A percentile compares a stretch with the other conserved stretches of the same genome.
Evolutionary conservation across 495 filamentous ascomycete species (phyloP).

Genomic region (Aspergillus coremiiformis): DNA sequence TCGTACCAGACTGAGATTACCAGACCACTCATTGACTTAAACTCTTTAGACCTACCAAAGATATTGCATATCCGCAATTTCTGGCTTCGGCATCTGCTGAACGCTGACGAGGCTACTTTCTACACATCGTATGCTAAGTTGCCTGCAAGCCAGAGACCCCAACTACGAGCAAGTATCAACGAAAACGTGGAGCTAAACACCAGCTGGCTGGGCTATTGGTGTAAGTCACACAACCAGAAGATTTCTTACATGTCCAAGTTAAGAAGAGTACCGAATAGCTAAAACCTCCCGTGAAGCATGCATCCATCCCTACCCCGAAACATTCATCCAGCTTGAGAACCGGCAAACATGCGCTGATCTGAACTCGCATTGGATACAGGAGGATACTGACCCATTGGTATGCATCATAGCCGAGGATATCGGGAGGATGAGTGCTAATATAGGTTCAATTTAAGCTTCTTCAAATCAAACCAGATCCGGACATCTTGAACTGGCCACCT

Average conservation of each 20-base stretch:
- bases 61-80: conserved; percentile 32
- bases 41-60: conserved; percentile 10
- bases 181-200: conserved; percentile 4
- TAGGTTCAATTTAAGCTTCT: conserved; percentile 14
- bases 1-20: conserved; percentile 3
- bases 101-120: conserved; percentile 19
- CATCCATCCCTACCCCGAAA: conserved; percentile 23
- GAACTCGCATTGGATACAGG: conserved; percentile 12
- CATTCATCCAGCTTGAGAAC: conserved; percentile 2
- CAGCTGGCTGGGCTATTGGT: conserved; percentile 34
- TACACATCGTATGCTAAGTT: conserved; percentile 18
- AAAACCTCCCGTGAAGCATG: conserved; percentile 19
- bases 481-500: conserved; percentile 21
- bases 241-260: not conserved
- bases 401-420: not conserved
- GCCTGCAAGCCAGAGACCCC: conserved; percentile 12
- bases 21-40: conserved; percentile 8
- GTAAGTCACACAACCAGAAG: conserved; percentile 15
- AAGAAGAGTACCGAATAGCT: not conserved
- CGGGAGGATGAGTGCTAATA: not conserved
- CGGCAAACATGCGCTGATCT: conserved; percentile 28
- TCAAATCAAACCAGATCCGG: conserved; percentile 8
- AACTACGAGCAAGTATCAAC: conserved; percentile 4
- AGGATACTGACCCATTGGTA: conserved; percentile 20
- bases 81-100: conserved; percentile 33